Conservation (phyloP, 2,329 filamentous ascomycete species). For the Metarhizium anisopliae region DNA sequence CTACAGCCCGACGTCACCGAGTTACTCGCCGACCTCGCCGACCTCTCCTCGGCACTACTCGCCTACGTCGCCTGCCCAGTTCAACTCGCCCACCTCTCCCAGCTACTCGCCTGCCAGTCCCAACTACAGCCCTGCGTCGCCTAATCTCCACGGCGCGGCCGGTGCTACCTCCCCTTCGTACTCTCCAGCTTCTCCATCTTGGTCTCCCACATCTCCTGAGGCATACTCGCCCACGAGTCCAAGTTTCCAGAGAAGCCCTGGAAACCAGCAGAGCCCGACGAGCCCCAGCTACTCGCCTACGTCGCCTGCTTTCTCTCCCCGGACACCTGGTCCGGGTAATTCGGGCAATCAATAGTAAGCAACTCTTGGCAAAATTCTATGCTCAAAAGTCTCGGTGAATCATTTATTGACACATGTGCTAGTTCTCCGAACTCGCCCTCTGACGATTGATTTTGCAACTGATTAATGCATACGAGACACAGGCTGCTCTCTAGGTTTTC, state of each 20-base stretch:
- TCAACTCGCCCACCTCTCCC: conserved; percentile 68
- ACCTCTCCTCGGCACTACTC: conserved; percentile 49
- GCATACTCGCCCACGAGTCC: conserved; percentile 57
- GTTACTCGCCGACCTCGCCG: conserved; percentile 55
- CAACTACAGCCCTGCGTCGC: conserved; percentile 63
- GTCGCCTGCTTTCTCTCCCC: conserved; percentile 35
- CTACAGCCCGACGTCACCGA: conserved; percentile 59
- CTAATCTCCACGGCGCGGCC: conserved; percentile 33
- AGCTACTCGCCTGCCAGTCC: conserved; percentile 64
- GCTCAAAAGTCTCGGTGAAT: neutral
- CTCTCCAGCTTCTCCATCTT: conserved; percentile 64
- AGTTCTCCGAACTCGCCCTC: conserved; percentile 36
- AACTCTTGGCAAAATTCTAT: neutral
- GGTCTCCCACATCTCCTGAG: conserved; percentile 65
- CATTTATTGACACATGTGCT: conserved; percentile 17
- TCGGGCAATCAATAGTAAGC: conserved; percentile 35
- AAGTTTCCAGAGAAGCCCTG: conserved; percentile 45
- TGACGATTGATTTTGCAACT: conserved; percentile 28
- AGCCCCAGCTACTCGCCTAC: conserved; percentile 67
- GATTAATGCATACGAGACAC: conserved; percentile 25
- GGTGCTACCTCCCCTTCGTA: conserved; percentile 51
- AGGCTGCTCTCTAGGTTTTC: conserved; percentile 19
- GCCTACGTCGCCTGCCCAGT: conserved; percentile 63
- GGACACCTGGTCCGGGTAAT: conserved; percentile 33
- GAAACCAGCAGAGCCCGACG: conserved; percentile 50